These are phyloP conservation scores for Thraustotheca clavata DNA, from an alignment of 352 stramenopile species.

Conservation along the genomic window DNA sequence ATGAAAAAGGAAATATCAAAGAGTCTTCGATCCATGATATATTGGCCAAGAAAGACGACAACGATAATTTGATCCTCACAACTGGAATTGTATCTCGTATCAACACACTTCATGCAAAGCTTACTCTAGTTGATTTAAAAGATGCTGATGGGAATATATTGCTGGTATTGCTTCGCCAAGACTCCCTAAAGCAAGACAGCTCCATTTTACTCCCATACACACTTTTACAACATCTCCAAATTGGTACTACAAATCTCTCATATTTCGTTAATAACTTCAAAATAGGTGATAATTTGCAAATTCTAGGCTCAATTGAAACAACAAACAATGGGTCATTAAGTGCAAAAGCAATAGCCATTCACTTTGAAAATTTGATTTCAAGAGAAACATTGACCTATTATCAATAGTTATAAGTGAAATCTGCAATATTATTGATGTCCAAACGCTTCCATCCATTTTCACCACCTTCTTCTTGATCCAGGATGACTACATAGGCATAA, in stretches of 20 bases:
- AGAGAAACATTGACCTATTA: background rate
- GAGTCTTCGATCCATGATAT: no score
- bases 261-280: background rate
- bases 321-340: background rate
- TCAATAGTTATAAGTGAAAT: background rate
- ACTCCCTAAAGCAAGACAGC: background rate
- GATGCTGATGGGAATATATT: background rate
- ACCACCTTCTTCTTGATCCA: background rate
- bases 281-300: background rate
- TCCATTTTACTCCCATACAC: background rate
- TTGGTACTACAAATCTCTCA: background rate
- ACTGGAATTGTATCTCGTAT: background rate
- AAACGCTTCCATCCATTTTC: background rate
- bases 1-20: no score
- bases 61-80: background rate
- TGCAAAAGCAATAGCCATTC: background rate
- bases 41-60: background rate
- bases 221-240: background rate
- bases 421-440: background rate
- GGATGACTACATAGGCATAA: background rate
- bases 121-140: conserved; percentile 2
- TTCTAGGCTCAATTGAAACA: background rate
- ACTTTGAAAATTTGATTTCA: background rate
- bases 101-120: conserved; percentile 8
- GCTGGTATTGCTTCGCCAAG: background rate